Evolutionary conservation across 139 green algal genomes (phyloP).

Genomic region (Parachlorella kessleri): DNA sequence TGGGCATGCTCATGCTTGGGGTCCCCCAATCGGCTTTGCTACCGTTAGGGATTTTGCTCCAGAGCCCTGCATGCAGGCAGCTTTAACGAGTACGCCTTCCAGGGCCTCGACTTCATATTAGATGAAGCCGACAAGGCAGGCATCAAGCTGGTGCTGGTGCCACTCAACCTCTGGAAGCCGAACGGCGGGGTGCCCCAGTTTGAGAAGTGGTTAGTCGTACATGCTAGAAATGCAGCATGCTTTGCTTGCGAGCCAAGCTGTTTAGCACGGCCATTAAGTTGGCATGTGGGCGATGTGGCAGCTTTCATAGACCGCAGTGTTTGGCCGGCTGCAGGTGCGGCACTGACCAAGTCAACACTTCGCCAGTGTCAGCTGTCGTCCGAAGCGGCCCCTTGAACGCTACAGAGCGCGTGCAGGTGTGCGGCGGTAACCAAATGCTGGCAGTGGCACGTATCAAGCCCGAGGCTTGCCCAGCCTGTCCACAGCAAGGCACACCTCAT

Average conservation of each 20-base stretch:
- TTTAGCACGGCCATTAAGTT: too few species aligned
- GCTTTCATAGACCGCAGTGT: too few species aligned
- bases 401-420: too few species aligned
- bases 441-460: not conserved
- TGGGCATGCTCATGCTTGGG: too few species aligned
- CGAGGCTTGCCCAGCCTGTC: not conserved
- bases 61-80: not conserved
- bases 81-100: not conserved
- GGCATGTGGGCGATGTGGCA: too few species aligned
- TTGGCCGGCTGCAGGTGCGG: slow-evolving; percentile 1
- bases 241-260: too few species aligned
- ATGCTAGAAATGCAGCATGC: too few species aligned
- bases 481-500: not conserved
- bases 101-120: slow-evolving; percentile 12
- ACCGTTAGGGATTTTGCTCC: too few species aligned
- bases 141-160: slow-evolving; percentile 23
- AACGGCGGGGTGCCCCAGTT: slow-evolving; percentile 17
- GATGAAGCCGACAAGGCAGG: not conserved
- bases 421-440: not conserved
- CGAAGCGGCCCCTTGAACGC: too few species aligned
- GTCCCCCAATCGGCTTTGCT: too few species aligned
- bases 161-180: slow-evolving; percentile 30
- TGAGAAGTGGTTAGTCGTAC: slow-evolving; percentile 24
- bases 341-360: not conserved
- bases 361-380: not conserved